Evolutionary conservation across 2,329 filamentous ascomycete species (phyloP).

Genomic region (Diaporthe sp.): DNA sequence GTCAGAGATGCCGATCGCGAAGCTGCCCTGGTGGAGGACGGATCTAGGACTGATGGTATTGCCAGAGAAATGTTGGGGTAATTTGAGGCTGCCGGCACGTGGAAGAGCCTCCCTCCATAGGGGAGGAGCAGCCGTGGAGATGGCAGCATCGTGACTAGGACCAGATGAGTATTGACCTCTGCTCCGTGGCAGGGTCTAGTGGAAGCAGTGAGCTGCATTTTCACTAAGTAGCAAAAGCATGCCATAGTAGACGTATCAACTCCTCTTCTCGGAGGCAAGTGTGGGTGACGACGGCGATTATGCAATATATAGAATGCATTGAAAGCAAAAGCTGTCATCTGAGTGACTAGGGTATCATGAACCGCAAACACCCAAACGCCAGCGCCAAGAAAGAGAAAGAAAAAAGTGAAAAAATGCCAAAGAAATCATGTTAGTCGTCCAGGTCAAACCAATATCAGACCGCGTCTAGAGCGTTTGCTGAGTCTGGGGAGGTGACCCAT

Average conservation of each 20-base stretch:
- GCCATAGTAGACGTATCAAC: not conserved
- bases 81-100: not conserved
- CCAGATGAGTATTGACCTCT: not conserved
- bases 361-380: not conserved
- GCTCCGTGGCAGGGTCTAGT: not conserved
- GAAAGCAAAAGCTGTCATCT: not conserved
- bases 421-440: not conserved
- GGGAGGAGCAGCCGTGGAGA: not conserved
- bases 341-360: conserved; percentile 25
- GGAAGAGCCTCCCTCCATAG: not conserved
- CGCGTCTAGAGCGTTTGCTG: not conserved
- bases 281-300: not conserved
- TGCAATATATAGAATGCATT: not conserved
- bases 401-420: not conserved
- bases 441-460: not conserved
- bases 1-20: conserved; percentile 43
- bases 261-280: not conserved
- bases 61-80: conserved; percentile 2
- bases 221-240: not conserved
- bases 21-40: conserved; percentile 40
- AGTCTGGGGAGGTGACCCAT: not conserved
- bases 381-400: not conserved
- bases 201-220: not conserved
- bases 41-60: not conserved
- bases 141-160: not conserved